Base-by-base conservation (phyloP, 306 rosid species). In the Bauhinia variegata region DNA sequence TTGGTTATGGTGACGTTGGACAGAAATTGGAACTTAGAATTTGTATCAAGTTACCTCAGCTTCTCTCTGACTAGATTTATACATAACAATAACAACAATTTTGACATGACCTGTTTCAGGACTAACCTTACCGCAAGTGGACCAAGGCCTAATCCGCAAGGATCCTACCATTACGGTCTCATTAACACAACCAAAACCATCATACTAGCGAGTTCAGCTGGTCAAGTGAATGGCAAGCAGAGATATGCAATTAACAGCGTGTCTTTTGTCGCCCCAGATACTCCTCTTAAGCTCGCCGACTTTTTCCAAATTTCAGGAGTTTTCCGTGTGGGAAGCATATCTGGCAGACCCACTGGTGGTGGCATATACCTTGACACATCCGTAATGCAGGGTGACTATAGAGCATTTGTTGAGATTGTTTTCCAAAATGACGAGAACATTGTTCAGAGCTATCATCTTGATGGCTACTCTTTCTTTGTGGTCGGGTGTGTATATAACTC, bases 61-160 rank as follows among this genome's bases (percentile, higher is more conserved):
- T 23, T 2, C 28, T 23, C 28, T 23, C 28, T 23, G 28, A 23
- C 28, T 23, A 23, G 28, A 23, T 23, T 23, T 23, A 23, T 23
- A 23, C n/a, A n/a, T n/a, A n/a, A n/a, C n/a, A n/a, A n/a, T 23
- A 23, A 2, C 28, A 23, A 12, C n/a, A 42, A 42, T 32, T 30
- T 0, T 48, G 5, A 39, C 38, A 31, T 48, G 19, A 13, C 38
- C 23, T 61, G 50, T 84, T 79, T 44, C 95, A 89, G 99, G 89
- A 83, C 96, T 6, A 93, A 93, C 81, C 96, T 93, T 50, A 89
- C 99, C 11, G 99, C 99, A 38, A 93, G 99, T 71, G 99, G 99
- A 74, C 99, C 99, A 0, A 73, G 99, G 83, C 99, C 99, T 0
- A 93, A 93, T 77, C 99, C 99, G 3, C 99, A 93, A 80, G 99